phyloP scores from a whole-genome alignment of 805 yeast species.

The Wickerhamiella occidentalis region DNA sequence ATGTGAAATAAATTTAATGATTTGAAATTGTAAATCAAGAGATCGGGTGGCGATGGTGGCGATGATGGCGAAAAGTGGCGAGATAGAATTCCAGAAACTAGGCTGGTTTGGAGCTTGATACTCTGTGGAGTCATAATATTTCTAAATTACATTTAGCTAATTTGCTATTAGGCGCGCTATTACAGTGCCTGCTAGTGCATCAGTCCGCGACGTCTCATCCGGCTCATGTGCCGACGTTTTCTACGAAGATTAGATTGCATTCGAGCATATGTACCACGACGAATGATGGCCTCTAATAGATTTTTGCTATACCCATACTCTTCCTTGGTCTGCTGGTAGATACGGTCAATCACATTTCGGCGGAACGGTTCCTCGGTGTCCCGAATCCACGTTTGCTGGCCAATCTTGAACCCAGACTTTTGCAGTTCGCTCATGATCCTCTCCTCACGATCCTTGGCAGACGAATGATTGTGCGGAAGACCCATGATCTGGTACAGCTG shows the following conservation, averaged over 20 bases:
- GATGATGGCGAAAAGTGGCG: not conserved
- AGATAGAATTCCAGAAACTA: too few relatives aligned
- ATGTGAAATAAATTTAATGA: not conserved
- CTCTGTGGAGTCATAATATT: too few relatives aligned
- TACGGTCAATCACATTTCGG: slow-evolving; percentile 34
- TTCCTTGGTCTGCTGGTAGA: slow-evolving; percentile 37
- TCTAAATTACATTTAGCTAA: too few relatives aligned
- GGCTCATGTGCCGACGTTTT: slow-evolving; percentile 14
- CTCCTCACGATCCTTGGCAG: slow-evolving; percentile 31
- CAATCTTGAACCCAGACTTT: slow-evolving; percentile 58
- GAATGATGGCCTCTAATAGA: slow-evolving; percentile 56
- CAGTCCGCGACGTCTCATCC: not conserved
- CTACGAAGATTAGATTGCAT: slow-evolving; percentile 21
- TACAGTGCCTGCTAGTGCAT: not conserved
- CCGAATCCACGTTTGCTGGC: slow-evolving; percentile 73
- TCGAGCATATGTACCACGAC: slow-evolving; percentile 57
- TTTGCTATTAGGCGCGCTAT: not conserved
- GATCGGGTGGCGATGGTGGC: too few relatives aligned
- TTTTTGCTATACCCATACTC: slow-evolving; percentile 43
- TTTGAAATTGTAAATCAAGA: not conserved
- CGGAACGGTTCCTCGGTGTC: slow-evolving; percentile 54
- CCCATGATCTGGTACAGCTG: slow-evolving; percentile 31
- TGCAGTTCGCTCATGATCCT: slow-evolving; percentile 28
- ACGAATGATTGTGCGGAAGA: slow-evolving; percentile 27
- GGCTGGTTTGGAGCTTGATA: too few relatives aligned